Percentiles rank a stretch among this genome's conserved stretches.
Conservation (phyloP, 2,329 filamentous ascomycete species). For the Botryosphaeria dothidea region DNA sequence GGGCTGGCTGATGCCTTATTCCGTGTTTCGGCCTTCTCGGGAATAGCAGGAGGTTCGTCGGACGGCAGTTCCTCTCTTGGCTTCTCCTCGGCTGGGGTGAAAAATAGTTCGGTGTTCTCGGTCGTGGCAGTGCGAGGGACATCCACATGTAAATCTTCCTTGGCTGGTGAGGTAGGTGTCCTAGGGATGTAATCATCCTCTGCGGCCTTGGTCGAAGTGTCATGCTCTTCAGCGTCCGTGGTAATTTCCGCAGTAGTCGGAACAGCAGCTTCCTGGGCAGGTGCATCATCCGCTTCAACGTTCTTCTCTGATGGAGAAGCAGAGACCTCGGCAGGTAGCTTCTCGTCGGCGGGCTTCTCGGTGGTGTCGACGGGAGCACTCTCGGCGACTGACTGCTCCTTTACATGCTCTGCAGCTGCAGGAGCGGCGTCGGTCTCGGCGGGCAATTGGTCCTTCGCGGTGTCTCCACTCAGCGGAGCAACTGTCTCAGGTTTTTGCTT, state of each 20-base stretch:
- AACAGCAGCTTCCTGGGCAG: background rate
- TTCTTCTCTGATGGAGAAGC: background rate
- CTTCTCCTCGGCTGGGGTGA: background rate
- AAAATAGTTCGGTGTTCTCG: background rate
- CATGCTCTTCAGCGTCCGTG: background rate
- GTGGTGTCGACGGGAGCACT: background rate
- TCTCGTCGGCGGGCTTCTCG: background rate
- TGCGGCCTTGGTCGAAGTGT: background rate
- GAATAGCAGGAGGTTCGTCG: background rate
- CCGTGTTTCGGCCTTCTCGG: background rate
- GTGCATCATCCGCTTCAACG: background rate
- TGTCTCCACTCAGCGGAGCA: background rate
- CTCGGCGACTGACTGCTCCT: background rate
- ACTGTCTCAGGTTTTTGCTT: background rate
- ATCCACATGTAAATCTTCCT: background rate
- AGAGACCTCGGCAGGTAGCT: background rate
- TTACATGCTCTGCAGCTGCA: background rate
- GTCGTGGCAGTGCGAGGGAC: background rate
- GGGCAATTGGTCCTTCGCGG: background rate
- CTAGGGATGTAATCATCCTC: background rate
- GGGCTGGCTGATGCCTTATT: background rate
- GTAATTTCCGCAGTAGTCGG: background rate
- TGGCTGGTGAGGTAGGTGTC: background rate
- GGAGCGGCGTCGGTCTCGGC: background rate
- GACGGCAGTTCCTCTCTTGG: background rate